Evolutionary conservation across 139 green algal species (phyloP), one percentile per base, ranked within the genome.

Genomic region (Axilococcus clingmanii): DNA sequence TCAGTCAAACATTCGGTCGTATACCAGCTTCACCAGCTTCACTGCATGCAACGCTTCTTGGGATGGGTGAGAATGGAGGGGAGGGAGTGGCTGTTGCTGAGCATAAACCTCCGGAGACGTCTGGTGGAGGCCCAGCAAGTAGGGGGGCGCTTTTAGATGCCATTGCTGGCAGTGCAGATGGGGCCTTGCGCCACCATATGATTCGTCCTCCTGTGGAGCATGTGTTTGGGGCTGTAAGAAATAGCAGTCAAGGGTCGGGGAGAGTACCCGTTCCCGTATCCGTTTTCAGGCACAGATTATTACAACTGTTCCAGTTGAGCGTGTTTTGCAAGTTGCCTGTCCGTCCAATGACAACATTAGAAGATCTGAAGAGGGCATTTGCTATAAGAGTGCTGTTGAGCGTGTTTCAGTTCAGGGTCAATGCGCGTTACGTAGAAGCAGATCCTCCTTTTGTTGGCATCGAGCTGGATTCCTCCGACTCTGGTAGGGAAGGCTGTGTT

Each of bases 241-340:
- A 70, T 29, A n/a, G 43, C 35, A 31, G 67, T 15, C 49, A 29
- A 35, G 55, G 72, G 40, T n/a, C n/a, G n/a, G n/a, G n/a, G n/a
- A n/a, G n/a, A n/a, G 14, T 46, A 32, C 52, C 69, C 3, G 59
- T 76, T 12, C 32, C 52, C 11, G 71, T 94, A 7, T 69, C 46
- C 19, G 74, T 99, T 32, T 99, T 97, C 76, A 70, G 80, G 20
- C 92, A 99, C 75, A 77, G 82, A 57, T 82, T 97, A 55, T 77
- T 98, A 63, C 81, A 95, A 68, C 74, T 94, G 43, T 97, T 94
- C 68, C 85, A 80, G 65, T 74, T 98, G 37, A 84, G 71, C 29
- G 55, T 99, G 28, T 97, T 98, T 78, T 91, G 84, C 78, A 98
- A 99, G 79, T 68, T 93, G 35, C 90, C 90, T 29, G 79, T 97